Conservation (phyloP, 2,329 filamentous ascomycete genomes). For the Macrophomina tecta region DNA sequence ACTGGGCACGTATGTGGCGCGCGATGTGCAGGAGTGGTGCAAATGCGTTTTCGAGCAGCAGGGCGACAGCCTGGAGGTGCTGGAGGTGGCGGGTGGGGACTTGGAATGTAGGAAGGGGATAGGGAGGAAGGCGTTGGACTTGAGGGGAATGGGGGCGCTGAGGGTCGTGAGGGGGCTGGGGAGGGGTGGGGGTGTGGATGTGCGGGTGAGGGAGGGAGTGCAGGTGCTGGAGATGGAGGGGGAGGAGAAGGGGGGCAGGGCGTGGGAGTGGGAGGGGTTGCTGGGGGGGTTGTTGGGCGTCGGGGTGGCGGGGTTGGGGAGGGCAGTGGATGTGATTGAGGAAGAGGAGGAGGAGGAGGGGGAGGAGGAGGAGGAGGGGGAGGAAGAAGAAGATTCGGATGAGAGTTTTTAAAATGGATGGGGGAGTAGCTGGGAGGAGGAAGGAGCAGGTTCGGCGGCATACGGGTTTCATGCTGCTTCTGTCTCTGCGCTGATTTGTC, state of each 20-base stretch:
- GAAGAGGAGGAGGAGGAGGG: background rate
- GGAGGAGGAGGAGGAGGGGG: background rate
- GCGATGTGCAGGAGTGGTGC: background rate
- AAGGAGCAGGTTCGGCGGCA: background rate
- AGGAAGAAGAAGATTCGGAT: slow-evolving; percentile 1
- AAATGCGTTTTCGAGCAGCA: background rate
- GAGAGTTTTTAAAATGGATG: background rate
- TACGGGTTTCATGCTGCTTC: background rate
- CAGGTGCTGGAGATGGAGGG: background rate
- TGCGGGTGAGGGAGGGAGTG: background rate
- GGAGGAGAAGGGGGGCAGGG: background rate
- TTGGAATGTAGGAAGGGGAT: background rate
- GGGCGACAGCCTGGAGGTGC: background rate
- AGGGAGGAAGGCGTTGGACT: background rate
- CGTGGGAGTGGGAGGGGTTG: background rate
- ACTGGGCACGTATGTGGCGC: background rate
- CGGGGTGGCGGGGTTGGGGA: background rate
- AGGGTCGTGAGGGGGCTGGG: background rate
- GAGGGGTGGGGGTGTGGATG: background rate
- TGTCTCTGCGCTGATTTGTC: background rate
- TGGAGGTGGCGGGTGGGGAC: background rate
- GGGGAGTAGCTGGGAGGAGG: background rate
- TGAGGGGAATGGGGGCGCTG: background rate
- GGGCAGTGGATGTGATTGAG: background rate
- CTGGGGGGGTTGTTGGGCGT: background rate